A percentile compares a stretch with the other conserved stretches of the same genome.
Evolutionary conservation across 2,329 filamentous ascomycete species (phyloP).

Genomic region (Rhynchosporium secalis): DNA sequence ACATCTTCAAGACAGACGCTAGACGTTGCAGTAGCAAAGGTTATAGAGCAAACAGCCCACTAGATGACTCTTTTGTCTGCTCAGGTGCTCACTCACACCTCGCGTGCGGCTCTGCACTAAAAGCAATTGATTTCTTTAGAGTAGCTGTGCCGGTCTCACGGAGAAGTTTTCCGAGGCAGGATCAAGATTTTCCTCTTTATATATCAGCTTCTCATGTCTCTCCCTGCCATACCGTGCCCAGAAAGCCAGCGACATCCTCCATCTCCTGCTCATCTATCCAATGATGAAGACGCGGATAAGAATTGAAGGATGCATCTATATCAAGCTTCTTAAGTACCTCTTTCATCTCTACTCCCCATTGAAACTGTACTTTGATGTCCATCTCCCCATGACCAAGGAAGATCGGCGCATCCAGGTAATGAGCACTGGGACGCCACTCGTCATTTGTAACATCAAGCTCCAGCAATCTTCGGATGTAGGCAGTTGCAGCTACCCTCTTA

Average conservation of each 20-base stretch:
- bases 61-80: too few relatives aligned
- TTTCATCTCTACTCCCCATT: conserved; percentile 31
- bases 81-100: too few relatives aligned
- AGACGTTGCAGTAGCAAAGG: too few relatives aligned
- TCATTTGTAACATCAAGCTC: not conserved
- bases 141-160: too few relatives aligned
- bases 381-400: conserved; percentile 27
- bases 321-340: conserved; percentile 9
- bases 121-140: too few relatives aligned
- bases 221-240: conserved; percentile 1
- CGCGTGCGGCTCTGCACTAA: too few relatives aligned
- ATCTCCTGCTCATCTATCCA: conserved; percentile 26
- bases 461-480: not conserved
- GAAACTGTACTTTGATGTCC: conserved; percentile 31
- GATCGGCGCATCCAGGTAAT: not conserved
- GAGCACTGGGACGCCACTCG: not conserved
- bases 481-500: not conserved
- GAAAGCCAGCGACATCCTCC: conserved; percentile 21
- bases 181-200: too few relatives aligned
- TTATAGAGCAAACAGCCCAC: too few relatives aligned
- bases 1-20: too few relatives aligned
- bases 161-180: too few relatives aligned
- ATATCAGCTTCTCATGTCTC: too few relatives aligned
- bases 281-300: conserved; percentile 25
- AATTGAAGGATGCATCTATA: conserved; percentile 14